Evolutionary conservation across 2,329 filamentous ascomycete genomes (phyloP).

Genomic region (Thielaviopsis populi): DNA sequence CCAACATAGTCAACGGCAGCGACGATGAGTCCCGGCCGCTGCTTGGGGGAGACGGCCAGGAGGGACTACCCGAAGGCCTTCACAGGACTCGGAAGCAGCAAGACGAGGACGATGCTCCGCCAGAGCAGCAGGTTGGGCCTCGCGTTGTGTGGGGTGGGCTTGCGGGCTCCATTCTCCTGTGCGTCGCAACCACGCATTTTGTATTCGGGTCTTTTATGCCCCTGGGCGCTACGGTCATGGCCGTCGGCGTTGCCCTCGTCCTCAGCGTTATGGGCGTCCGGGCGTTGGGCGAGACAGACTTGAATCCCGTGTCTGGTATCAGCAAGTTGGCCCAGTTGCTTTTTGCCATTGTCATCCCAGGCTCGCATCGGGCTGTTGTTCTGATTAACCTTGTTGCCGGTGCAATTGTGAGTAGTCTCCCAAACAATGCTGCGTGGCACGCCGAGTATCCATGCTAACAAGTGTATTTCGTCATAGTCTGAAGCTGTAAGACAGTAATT

Average conservation of each 20-base stretch:
- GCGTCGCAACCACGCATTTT: conserved; percentile 64
- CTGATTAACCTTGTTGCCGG: conserved; percentile 90
- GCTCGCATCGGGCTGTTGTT: conserved; percentile 68
- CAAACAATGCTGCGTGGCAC: not conserved
- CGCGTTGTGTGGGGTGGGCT: conserved; percentile 61
- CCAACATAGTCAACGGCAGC: not conserved
- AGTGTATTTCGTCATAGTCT: conserved; percentile 21
- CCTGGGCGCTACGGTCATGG: conserved; percentile 55
- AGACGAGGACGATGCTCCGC: conserved; percentile 50
- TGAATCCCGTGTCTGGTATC: conserved; percentile 93
- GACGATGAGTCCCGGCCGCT: conserved; percentile 11
- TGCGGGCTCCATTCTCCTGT: conserved; percentile 59
- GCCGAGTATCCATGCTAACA: not conserved
- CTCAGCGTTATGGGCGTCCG: conserved; percentile 60
- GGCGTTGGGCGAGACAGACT: conserved; percentile 65
- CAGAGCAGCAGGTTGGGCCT: conserved; percentile 63
- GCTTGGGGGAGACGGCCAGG: not conserved
- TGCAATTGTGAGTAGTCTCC: conserved; percentile 42
- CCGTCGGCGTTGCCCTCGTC: conserved; percentile 71
- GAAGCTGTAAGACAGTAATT: conserved; percentile 25
- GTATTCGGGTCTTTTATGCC: conserved; percentile 76
- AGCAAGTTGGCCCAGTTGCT: conserved; percentile 92
- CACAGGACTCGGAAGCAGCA: not conserved
- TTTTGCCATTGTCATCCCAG: conserved; percentile 78
- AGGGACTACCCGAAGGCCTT: not conserved